phyloP scores from a whole-genome alignment of 1,284 basidiomycete genomes.

The Ustilago tritici region DNA sequence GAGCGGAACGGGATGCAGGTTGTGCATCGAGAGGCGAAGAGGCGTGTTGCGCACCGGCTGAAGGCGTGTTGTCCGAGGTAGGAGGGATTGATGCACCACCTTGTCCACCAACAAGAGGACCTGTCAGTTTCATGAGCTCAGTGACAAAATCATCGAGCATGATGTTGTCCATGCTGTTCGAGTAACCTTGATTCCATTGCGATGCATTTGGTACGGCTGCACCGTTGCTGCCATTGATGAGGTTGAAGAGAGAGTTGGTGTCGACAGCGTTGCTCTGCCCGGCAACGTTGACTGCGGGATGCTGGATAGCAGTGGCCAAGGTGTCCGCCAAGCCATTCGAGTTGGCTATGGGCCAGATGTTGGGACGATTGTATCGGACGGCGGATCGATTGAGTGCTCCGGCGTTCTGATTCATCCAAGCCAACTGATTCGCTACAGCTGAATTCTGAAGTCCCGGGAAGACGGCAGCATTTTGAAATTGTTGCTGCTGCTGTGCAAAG shows the following conservation, averaged over 20 bases:
- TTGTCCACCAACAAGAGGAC: conserved; percentile 32
- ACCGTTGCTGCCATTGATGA: conserved; percentile 24
- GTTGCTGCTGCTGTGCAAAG: conserved; percentile 19
- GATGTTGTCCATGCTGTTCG: conserved; percentile 46
- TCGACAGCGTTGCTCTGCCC: conserved; percentile 24
- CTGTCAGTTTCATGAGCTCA: conserved; percentile 52
- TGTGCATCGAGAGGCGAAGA: conserved; percentile 12
- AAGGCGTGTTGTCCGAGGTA: conserved; percentile 29
- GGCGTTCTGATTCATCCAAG: conserved; percentile 35
- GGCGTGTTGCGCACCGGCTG: conserved; percentile 8
- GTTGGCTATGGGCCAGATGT: conserved; percentile 36
- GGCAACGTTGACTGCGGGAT: conserved; percentile 9
- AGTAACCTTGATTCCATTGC: conserved; percentile 35
- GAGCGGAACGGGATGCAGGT: background rate
- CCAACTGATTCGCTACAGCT: conserved; percentile 28
- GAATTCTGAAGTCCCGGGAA: conserved; percentile 26
- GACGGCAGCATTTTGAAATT: conserved; percentile 8
- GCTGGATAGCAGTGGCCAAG: conserved; percentile 2
- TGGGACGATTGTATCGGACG: conserved; percentile 41
- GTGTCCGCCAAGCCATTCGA: conserved; percentile 6
- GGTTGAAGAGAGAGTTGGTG: conserved; percentile 27
- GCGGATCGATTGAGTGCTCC: conserved; percentile 27
- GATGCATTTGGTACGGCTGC: conserved; percentile 6
- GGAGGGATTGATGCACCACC: conserved; percentile 10
- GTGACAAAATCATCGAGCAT: conserved; percentile 59